Evolutionary conservation across 306 rosid genomes (phyloP).

Genomic region (Pterocarpus santalinus): DNA sequence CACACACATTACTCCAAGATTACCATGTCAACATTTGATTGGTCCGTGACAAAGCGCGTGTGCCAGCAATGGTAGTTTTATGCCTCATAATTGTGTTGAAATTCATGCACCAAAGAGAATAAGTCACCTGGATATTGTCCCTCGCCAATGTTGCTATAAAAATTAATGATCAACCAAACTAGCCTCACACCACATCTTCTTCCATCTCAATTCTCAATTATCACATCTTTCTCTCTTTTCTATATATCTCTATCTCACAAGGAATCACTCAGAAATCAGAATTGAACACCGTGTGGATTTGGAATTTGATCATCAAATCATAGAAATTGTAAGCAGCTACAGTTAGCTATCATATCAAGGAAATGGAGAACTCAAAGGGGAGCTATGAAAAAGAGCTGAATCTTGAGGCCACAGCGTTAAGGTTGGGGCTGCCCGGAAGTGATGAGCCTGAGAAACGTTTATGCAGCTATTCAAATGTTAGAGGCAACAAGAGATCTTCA

Average conservation of each 20-base stretch:
- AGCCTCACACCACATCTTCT: slow-evolving; percentile 35
- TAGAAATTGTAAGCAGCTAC: not conserved
- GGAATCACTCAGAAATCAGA: not conserved
- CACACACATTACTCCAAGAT: not conserved
- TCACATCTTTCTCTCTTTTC: not conserved
- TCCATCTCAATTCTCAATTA: slow-evolving; percentile 26
- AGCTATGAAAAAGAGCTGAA: slow-evolving; percentile 35
- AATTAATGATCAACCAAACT: slow-evolving; percentile 32
- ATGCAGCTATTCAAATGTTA: slow-evolving; percentile 14
- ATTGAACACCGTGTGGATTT: not conserved
- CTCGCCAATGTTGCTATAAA: slow-evolving; percentile 54
- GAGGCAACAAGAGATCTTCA: slow-evolving; percentile 57
- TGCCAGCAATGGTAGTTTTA: slow-evolving; percentile 5
- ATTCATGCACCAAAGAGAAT: slow-evolving; percentile 55
- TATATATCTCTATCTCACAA: not conserved
- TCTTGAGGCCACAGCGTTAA: slow-evolving; percentile 60
- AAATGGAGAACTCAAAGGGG: slow-evolving; percentile 41
- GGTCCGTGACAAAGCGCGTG: slow-evolving; percentile 56
- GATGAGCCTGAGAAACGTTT: not conserved
- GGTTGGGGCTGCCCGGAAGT: slow-evolving; percentile 67
- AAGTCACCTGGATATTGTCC: slow-evolving; percentile 55
- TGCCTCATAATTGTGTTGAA: slow-evolving; percentile 29
- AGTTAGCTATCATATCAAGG: not conserved
- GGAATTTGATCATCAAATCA: not conserved
- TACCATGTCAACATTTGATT: slow-evolving; percentile 35